phyloP scores from a whole-genome alignment of 2,329 filamentous ascomycete species.

The Colletotrichum sp. region DNA sequence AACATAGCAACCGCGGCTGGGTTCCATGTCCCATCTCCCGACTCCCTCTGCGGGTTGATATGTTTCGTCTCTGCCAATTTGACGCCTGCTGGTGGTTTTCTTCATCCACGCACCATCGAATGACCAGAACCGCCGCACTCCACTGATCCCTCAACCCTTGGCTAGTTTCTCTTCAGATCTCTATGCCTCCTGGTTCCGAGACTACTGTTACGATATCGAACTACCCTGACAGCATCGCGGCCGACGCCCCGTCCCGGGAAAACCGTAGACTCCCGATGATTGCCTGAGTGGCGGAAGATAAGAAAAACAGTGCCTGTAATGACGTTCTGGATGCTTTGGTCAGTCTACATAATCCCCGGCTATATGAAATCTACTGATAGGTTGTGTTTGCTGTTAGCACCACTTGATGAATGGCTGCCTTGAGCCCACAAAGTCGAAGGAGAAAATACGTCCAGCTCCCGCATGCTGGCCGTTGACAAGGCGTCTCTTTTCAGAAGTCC shows the following conservation, averaged over 20 bases:
- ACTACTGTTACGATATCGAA: background rate
- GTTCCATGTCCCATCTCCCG: background rate
- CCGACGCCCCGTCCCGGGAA: background rate
- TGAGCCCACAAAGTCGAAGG: background rate
- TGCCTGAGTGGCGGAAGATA: background rate
- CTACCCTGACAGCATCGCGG: background rate
- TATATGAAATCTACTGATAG: background rate
- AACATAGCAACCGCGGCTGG: background rate
- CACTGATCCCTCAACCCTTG: background rate
- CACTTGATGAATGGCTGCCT: background rate
- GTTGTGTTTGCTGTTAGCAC: background rate
- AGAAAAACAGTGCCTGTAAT: background rate
- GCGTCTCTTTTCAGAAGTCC: background rate
- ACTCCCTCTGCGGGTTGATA: background rate
- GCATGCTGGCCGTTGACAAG: background rate
- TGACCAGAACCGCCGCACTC: background rate
- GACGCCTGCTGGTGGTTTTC: background rate
- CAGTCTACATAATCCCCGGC: background rate
- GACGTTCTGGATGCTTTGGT: background rate
- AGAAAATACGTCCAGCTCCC: background rate
- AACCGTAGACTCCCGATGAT: background rate
- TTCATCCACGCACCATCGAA: background rate
- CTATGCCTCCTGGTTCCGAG: background rate
- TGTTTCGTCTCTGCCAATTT: background rate
- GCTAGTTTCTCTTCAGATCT: too few relatives aligned